Evolutionary conservation across 2,329 filamentous ascomycete species (phyloP).

Genomic region (Fusarium sp.): DNA sequence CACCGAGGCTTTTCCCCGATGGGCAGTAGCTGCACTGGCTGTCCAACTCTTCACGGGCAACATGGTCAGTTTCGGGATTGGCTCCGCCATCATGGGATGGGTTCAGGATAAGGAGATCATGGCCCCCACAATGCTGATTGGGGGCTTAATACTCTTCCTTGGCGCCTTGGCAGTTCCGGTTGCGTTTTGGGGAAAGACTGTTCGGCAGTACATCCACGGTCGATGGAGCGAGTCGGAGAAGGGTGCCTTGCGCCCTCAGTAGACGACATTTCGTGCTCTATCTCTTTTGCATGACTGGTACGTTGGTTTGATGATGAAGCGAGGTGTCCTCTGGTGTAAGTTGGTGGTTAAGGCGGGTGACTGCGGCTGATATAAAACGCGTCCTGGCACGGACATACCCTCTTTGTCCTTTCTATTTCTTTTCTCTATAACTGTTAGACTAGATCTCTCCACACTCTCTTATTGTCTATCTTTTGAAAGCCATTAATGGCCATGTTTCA

Average conservation of each 20-base stretch:
- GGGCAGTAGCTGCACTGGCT: conserved; percentile 22
- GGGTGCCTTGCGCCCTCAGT: conserved; percentile 33
- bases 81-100: conserved; percentile 15
- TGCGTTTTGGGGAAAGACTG: conserved; percentile 32
- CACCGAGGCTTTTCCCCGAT: conserved; percentile 28
- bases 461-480: not conserved
- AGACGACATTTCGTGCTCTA: not conserved
- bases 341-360: not conserved
- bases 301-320: not conserved
- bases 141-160: conserved; percentile 1
- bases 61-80: conserved; percentile 22
- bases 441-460: not conserved
- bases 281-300: not conserved
- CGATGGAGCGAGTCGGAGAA: conserved; percentile 31
- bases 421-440: not conserved
- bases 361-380: not conserved
- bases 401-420: not conserved
- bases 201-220: conserved; percentile 31
- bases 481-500: not conserved
- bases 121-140: conserved; percentile 18
- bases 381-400: not conserved
- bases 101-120: not conserved
- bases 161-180: conserved; percentile 27
- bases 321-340: not conserved
- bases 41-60: conserved; percentile 25